A percentile compares a stretch with the other conserved stretches of the same genome.
phyloP scores from a whole-genome alignment of 2,329 filamentous ascomycete species.

The Ophiosphaerella korrae region DNA sequence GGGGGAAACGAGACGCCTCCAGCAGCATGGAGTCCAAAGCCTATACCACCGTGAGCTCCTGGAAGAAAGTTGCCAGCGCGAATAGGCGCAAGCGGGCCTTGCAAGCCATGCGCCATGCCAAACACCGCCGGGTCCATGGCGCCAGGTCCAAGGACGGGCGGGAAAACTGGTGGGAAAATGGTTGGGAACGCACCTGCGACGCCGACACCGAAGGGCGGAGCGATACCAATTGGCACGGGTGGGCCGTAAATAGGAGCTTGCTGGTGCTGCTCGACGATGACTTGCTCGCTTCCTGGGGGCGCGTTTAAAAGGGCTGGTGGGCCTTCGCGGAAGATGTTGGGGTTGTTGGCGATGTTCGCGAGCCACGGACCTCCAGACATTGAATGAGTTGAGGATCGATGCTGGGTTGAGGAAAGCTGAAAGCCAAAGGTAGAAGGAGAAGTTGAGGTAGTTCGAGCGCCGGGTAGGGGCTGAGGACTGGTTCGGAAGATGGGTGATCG shows the following conservation, averaged over 20 bases:
- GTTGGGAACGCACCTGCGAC: constrained; percentile 34
- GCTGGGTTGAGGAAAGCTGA: too few relatives aligned
- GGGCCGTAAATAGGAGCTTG: constrained; percentile 29
- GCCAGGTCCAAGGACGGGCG: constrained; percentile 1
- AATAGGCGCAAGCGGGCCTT: constrained; percentile 34
- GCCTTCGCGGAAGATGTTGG: constrained; percentile 41
- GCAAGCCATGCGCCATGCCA: constrained; percentile 16
- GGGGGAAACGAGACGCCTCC: constrained; percentile 32
- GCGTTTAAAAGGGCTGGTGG: constrained; percentile 34
- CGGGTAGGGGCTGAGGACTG: not conserved
- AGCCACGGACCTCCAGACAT: constrained; percentile 39
- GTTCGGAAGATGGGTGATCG: not conserved
- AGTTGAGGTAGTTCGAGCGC: not conserved
- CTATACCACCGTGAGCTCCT: constrained; percentile 32
- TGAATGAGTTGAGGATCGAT: not conserved
- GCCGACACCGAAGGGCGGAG: constrained; percentile 24
- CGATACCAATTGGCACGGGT: constrained; percentile 22
- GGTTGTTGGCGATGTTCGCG: constrained; percentile 40
- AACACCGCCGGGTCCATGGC: constrained; percentile 29
- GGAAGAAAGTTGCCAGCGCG: constrained; percentile 29
- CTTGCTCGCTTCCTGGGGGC: constrained; percentile 11
- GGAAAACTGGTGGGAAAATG: constrained; percentile 12
- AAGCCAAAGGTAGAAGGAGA: not conserved
- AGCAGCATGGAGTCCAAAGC: constrained; percentile 27
- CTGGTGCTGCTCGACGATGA: constrained; percentile 30